Conservation (phyloP, 352 stramenopile species). For the Thraustotheca clavata region DNA sequence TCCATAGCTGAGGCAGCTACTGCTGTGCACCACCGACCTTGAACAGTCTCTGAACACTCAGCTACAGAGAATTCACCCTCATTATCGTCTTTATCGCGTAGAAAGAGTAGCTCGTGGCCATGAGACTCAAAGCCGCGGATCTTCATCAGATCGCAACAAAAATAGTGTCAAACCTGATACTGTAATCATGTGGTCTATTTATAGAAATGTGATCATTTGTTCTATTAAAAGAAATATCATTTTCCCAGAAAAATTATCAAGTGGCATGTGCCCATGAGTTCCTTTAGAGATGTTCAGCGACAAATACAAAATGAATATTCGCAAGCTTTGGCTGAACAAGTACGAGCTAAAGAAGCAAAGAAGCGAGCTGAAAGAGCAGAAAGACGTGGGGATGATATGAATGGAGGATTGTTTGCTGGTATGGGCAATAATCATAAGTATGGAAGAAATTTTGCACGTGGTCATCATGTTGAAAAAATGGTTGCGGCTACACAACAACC, state of each 20-base stretch:
- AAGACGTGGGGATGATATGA: not conserved
- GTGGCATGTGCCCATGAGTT: no score
- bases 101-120: no score
- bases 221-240: no score
- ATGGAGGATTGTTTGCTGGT: conserved; percentile 16
- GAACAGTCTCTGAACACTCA: no score
- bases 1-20: not conserved
- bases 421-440: conserved; percentile 11
- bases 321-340: conserved; percentile 11
- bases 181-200: no score
- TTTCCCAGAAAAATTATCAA: no score
- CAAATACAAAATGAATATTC: conserved; percentile 17
- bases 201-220: no score
- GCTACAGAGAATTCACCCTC: no score
- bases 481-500: not conserved
- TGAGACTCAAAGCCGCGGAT: no score
- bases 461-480: conserved; percentile 21
- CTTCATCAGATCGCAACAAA: no score
- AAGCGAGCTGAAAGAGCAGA: conserved; percentile 7
- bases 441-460: conserved; percentile 6
- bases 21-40: not conserved
- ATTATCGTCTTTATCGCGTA: no score
- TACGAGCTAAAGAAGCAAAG: conserved; percentile 17
- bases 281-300: not conserved
- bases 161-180: no score